Conservation (phyloP, 768 basidiomycete species). For the Termitomyces eurrhizus region DNA sequence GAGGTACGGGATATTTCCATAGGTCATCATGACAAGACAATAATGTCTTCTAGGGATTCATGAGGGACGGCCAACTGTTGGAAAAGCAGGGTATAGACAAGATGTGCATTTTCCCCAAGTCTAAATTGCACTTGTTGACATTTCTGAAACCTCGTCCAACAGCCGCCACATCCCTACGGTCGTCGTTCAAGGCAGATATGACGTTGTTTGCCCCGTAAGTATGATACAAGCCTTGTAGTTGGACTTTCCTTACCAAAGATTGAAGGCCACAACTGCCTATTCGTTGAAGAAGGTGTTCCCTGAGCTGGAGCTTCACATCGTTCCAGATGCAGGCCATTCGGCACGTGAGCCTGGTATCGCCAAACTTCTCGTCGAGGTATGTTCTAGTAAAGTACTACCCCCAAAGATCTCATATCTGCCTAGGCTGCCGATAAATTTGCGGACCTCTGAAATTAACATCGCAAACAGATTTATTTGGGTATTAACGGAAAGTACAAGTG, state of each 20-base stretch:
- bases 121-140: neutral
- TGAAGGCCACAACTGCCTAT: slow-evolving; percentile 74
- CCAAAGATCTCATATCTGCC: neutral
- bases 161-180: slow-evolving; percentile 87
- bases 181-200: slow-evolving; percentile 85
- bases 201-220: slow-evolving; percentile 80
- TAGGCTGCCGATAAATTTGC: slow-evolving; percentile 42
- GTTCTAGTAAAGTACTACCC: slow-evolving; percentile 7
- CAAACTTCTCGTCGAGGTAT: slow-evolving; percentile 67
- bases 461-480: neutral
- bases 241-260: neutral
- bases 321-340: slow-evolving; percentile 87
- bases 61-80: slow-evolving; percentile 85
- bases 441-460: slow-evolving; percentile 13
- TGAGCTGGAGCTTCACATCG: slow-evolving; percentile 68
- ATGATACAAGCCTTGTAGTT: neutral
- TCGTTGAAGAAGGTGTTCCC: slow-evolving; percentile 83
- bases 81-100: slow-evolving; percentile 83
- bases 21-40: neutral
- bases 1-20: slow-evolving; percentile 38
- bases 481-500: neutral
- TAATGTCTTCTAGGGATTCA: slow-evolving; percentile 57
- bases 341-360: slow-evolving; percentile 69
- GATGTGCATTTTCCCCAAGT: slow-evolving; percentile 49
- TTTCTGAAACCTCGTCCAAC: neutral